These are phyloP conservation scores for Penicillium sp. DNA, from an alignment of 2,329 filamentous ascomycete species.

Conservation along the genomic window DNA sequence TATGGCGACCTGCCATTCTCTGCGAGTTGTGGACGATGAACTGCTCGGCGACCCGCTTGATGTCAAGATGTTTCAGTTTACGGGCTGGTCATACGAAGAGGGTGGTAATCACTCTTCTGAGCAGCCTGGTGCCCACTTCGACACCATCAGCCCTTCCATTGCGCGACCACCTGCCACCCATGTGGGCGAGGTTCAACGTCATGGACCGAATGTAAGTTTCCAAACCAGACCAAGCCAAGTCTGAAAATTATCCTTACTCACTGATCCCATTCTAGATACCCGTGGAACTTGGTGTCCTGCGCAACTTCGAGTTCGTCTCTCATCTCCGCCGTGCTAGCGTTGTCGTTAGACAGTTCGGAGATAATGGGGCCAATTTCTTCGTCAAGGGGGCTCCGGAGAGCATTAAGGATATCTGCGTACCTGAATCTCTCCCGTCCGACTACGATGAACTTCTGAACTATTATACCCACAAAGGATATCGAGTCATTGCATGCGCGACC, in stretches of 20 bases:
- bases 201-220: slow-evolving; percentile 26
- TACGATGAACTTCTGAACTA: slow-evolving; percentile 87
- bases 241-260: neutral
- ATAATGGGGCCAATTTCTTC: slow-evolving; percentile 82
- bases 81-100: slow-evolving; percentile 89
- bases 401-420: slow-evolving; percentile 88
- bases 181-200: slow-evolving; percentile 49
- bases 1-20: slow-evolving; percentile 96
- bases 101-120: slow-evolving; percentile 68
- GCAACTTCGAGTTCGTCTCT: slow-evolving; percentile 92
- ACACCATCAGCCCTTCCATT: slow-evolving; percentile 76
- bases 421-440: slow-evolving; percentile 81
- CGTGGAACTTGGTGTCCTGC: slow-evolving; percentile 87
- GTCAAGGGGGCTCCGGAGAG: slow-evolving; percentile 97
- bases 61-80: slow-evolving; percentile 98
- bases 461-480: slow-evolving; percentile 94
- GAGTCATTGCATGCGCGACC: slow-evolving; percentile 93
- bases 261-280: slow-evolving; percentile 39
- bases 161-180: slow-evolving; percentile 73
- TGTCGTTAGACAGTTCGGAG: slow-evolving; percentile 84
- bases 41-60: slow-evolving; percentile 92
- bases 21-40: slow-evolving; percentile 84
- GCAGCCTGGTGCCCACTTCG: slow-evolving; percentile 73
- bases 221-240: neutral
- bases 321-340: slow-evolving; percentile 91